Evolutionary conservation across 2,329 filamentous ascomycete genomes (phyloP), one percentile per base, ranked within the genome.

Genomic region (Penicillium sp.): DNA sequence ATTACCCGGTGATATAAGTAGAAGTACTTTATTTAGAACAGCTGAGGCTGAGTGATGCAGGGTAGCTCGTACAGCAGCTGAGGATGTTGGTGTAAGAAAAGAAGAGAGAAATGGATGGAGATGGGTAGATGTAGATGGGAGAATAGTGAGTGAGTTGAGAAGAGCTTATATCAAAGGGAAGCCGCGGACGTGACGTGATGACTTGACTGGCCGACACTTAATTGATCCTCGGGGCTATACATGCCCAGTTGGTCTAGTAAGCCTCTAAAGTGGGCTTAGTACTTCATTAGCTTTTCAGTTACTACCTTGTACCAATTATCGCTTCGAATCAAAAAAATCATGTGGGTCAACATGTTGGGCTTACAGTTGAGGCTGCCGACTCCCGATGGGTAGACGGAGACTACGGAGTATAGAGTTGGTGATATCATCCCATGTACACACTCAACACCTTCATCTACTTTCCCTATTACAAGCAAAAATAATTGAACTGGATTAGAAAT

Each of bases 181-280:
- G 46, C 34, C 10, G 34, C 60, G 43, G 51, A 46, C 40, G 59
- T 64, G 63, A 65, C 63, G 62, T 65, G 60, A 64, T 47, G 60
- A 62, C 63, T 64, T 64, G 60, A 60, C 56, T 56, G 15, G 43
- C 38, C 48, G 38, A 44, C 27, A 36, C 29, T 51, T 39, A 34
- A 29, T 34, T 23, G 50, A 34, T 25, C 47, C 21, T 13, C 45
- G 34, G 27, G 31, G n/a, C n/a, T 44, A 23, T 11, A 31, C 10
- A 16, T n/a, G 23, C 1, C 4, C 23, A 23, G 23, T 1, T 27
- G 29, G 25, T 10, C 29, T 25, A 29, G 19, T 19, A 21, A 21
- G 13, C 11, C n/a, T 53, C 50, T 19, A 38, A 46, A 23, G 40
- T 52, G 33, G 40, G 40, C 15, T 47, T 47, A 47, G 41, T 31